Evolutionary conservation across 352 stramenopile genomes (phyloP).

Genomic region (Pythium folliculosum): DNA sequence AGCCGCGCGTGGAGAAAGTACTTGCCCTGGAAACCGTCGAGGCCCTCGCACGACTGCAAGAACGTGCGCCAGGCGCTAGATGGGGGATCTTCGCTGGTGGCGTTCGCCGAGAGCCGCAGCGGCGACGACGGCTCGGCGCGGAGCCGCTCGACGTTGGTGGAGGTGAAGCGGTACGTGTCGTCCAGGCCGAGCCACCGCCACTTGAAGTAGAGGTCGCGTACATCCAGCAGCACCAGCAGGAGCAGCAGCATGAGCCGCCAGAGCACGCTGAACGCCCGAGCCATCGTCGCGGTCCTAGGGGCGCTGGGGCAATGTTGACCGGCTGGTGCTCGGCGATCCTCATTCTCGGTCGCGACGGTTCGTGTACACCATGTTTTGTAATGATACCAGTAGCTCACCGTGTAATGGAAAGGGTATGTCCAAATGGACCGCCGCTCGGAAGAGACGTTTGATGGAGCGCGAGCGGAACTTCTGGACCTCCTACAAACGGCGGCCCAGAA

Average conservation of each 20-base stretch:
- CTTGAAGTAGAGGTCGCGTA: conserved; percentile 66
- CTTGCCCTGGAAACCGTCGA: conserved; percentile 30
- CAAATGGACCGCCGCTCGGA: neutral
- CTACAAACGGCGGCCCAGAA: conserved; percentile 5
- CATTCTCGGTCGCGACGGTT: conserved; percentile 21
- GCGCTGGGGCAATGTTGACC: no score
- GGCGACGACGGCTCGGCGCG: conserved; percentile 3
- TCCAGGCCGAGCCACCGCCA: conserved; percentile 44
- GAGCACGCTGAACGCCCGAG: conserved; percentile 13
- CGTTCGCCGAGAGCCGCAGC: conserved; percentile 18
- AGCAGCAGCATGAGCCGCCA: conserved; percentile 37
- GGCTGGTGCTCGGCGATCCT: no score
- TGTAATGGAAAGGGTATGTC: no score
- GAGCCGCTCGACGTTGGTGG: conserved; percentile 32
- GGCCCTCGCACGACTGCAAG: conserved; percentile 39
- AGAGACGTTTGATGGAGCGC: no score
- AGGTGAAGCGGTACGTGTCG: conserved; percentile 43
- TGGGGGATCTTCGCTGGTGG: conserved; percentile 1
- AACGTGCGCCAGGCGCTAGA: conserved; percentile 53
- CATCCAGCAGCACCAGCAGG: conserved; percentile 42
- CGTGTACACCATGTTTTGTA: conserved; percentile 15
- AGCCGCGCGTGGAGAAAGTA: conserved; percentile 38
- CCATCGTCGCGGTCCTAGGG: neutral
- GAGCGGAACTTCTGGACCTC: neutral
- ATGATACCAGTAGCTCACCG: no score